Evolutionary conservation across 768 basidiomycete species (phyloP).

Genomic region (Lentinula aciculospora): DNA sequence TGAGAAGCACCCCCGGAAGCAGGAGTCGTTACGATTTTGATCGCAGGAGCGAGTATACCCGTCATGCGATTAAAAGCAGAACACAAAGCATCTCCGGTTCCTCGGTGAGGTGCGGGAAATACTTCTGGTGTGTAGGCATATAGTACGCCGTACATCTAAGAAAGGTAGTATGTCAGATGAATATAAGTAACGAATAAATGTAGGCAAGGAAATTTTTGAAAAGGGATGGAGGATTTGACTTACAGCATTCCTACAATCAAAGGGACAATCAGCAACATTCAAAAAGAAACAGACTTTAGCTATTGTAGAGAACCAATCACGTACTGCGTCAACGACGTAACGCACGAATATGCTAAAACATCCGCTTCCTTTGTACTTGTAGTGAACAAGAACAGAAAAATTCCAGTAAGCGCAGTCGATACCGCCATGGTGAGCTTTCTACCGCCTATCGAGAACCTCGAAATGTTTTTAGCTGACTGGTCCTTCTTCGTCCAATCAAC

Average conservation of each 20-base stretch:
- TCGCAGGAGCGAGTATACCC: conserved; percentile 42
- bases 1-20: conserved; percentile 21
- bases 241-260: conserved; percentile 28
- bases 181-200: neutral
- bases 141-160: conserved; percentile 44
- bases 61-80: conserved; percentile 43
- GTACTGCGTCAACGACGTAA: conserved; percentile 34
- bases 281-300: neutral
- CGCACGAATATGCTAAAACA: conserved; percentile 42
- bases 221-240: conserved; percentile 9
- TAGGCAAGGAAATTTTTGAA: no score
- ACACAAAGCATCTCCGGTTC: conserved; percentile 47
- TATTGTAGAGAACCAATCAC: no score
- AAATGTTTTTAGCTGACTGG: conserved; percentile 5
- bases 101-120: conserved; percentile 52
- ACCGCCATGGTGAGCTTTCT: conserved; percentile 39
- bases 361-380: conserved; percentile 32
- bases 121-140: conserved; percentile 58
- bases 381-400: conserved; percentile 50
- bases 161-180: conserved; percentile 3
- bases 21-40: conserved; percentile 40
- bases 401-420: conserved; percentile 36
- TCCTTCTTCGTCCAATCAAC: conserved; percentile 35
- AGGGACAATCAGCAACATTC: no score
- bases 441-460: conserved; percentile 30